These are phyloP conservation scores for Talaromyces amestolkiae DNA, from an alignment of 2,329 filamentous ascomycete genomes.

Conservation along the genomic window DNA sequence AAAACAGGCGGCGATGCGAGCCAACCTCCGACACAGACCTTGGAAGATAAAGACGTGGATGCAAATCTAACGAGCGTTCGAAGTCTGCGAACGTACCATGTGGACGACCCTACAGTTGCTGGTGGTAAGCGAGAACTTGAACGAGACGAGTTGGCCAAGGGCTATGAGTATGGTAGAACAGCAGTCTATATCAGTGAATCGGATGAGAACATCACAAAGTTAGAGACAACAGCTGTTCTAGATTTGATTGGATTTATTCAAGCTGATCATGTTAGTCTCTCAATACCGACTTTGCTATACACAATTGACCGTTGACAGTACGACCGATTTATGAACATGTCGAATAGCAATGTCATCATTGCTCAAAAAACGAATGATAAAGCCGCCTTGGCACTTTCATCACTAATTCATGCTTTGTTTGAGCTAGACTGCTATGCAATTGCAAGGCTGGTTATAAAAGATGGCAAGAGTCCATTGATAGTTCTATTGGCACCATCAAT, in stretches of 20 bases:
- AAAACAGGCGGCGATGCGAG: slow-evolving; percentile 49
- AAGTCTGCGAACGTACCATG: slow-evolving; percentile 73
- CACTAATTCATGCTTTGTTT: slow-evolving; percentile 80
- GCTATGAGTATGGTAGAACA: slow-evolving; percentile 89
- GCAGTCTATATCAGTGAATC: slow-evolving; percentile 84
- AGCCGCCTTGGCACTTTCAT: slow-evolving; percentile 80
- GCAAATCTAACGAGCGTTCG: slow-evolving; percentile 65
- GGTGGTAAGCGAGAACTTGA: slow-evolving; percentile 80
- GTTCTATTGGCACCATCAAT: slow-evolving; percentile 77
- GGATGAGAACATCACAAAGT: slow-evolving; percentile 82
- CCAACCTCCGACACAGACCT: slow-evolving; percentile 52
- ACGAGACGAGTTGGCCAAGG: slow-evolving; percentile 81
- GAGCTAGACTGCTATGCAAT: slow-evolving; percentile 84
- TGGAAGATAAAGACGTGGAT: slow-evolving; percentile 21
- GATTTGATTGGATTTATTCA: slow-evolving; percentile 85
- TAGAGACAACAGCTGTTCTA: slow-evolving; percentile 72
- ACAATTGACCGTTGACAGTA: slow-evolving; percentile 53
- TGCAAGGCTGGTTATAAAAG: slow-evolving; percentile 79
- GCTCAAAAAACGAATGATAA: slow-evolving; percentile 76
- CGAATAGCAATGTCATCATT: slow-evolving; percentile 73
- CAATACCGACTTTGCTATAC: background rate
- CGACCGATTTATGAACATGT: slow-evolving; percentile 81
- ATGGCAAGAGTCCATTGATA: slow-evolving; percentile 73
- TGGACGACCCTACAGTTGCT: slow-evolving; percentile 70
- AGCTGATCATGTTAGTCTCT: slow-evolving; percentile 58